Evolutionary conservation across 352 stramenopile genomes (phyloP).

Genomic region (Pythium dissotocum): DNA sequence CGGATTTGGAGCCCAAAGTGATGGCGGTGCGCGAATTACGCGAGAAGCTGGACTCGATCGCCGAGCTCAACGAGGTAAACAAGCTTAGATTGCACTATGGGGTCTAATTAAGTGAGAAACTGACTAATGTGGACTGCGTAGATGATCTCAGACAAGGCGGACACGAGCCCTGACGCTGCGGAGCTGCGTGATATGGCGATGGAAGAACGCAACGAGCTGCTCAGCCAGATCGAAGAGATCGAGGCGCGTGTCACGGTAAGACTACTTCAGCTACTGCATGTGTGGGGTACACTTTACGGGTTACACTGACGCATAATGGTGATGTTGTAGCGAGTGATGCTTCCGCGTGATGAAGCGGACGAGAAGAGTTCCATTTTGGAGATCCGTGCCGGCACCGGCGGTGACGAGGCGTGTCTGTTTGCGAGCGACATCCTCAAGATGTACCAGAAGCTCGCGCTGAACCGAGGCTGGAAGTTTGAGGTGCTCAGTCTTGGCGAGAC

Average conservation of each 20-base stretch:
- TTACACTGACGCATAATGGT: not conserved
- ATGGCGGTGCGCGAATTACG: constrained; percentile 73
- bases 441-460: constrained; percentile 88
- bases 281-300: too few species aligned
- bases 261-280: not conserved
- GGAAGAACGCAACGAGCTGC: constrained; percentile 69
- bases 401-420: constrained; percentile 97
- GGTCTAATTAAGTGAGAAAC: not conserved
- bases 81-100: constrained; percentile 28
- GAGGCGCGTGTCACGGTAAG: constrained; percentile 63
- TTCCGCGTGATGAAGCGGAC: constrained; percentile 87
- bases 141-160: constrained; percentile 65
- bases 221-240: constrained; percentile 49
- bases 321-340: constrained; percentile 55
- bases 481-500: constrained; percentile 86
- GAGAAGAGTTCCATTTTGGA: constrained; percentile 97
- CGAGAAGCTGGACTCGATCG: constrained; percentile 89
- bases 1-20: constrained; percentile 76
- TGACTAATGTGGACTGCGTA: constrained; percentile 13
- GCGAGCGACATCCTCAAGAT: constrained; percentile 92
- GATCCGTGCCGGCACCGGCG: constrained; percentile 95
- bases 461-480: constrained; percentile 91
- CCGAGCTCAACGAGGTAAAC: constrained; percentile 83
- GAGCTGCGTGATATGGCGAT: constrained; percentile 77
- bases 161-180: constrained; percentile 49